A percentile compares a stretch with the other conserved stretches of the same genome.
Evolutionary conservation across 2,329 filamentous ascomycete genomes (phyloP).

Genomic region (Alternaria sp.): DNA sequence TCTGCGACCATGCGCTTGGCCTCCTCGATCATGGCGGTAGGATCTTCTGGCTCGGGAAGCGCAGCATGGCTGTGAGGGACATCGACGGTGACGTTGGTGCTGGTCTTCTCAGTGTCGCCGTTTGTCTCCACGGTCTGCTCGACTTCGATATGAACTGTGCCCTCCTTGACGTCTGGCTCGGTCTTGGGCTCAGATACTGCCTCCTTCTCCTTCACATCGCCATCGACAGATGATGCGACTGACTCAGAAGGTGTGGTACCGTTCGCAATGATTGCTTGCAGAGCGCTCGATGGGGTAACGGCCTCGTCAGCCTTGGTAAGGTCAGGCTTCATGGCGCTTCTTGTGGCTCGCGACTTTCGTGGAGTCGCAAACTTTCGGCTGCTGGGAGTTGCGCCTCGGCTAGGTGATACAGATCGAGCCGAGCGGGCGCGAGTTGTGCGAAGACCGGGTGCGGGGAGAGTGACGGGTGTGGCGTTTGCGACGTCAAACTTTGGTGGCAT

Average conservation of each 20-base stretch:
- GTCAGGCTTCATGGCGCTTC: constrained; percentile 39
- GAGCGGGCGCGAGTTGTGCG: constrained; percentile 58
- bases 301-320: constrained; percentile 46
- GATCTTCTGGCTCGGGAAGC: constrained; percentile 76
- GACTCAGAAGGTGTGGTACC: constrained; percentile 35
- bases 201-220: constrained; percentile 37
- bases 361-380: constrained; percentile 59
- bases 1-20: constrained; percentile 88
- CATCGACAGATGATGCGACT: constrained; percentile 53
- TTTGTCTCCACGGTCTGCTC: constrained; percentile 67
- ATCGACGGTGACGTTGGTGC: constrained; percentile 77
- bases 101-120: constrained; percentile 69
- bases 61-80: constrained; percentile 71
- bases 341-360: constrained; percentile 60
- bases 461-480: constrained; percentile 47
- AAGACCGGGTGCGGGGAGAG: constrained; percentile 23
- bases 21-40: constrained; percentile 81
- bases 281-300: constrained; percentile 54
- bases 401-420: constrained; percentile 65
- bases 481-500: constrained; percentile 82
- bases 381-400: constrained; percentile 55
- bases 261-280: constrained; percentile 42
- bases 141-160: constrained; percentile 72
- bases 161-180: constrained; percentile 31
- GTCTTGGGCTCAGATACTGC: constrained; percentile 8